Percentiles rank a stretch among this genome's conserved stretches.
Evolutionary conservation across 208 protist species (phyloP).

Genomic region (Perkinsela sp.): DNA sequence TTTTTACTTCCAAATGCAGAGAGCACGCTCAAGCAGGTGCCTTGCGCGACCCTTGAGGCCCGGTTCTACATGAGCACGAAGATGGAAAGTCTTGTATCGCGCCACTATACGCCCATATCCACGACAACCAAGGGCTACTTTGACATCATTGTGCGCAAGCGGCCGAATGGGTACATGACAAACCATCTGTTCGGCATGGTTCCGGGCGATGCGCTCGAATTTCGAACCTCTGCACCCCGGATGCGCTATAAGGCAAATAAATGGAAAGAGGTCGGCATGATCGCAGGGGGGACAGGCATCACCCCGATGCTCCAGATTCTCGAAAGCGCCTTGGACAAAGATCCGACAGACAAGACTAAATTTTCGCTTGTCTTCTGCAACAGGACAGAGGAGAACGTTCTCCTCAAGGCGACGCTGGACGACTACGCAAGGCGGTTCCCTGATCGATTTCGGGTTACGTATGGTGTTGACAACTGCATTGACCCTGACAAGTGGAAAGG

Average conservation of each 20-base stretch:
- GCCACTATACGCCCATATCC: constrained; percentile 64
- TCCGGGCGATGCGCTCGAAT: constrained; percentile 37
- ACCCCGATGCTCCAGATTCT: constrained; percentile 70
- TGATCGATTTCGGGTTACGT: constrained; percentile 47
- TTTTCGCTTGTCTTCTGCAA: constrained; percentile 57
- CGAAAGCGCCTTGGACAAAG: constrained; percentile 36
- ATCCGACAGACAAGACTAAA: constrained; percentile 39
- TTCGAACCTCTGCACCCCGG: constrained; percentile 43
- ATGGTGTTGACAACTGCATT: constrained; percentile 43
- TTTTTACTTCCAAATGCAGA: constrained; percentile 33
- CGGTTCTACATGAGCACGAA: constrained; percentile 42
- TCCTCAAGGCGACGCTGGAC: constrained; percentile 59
- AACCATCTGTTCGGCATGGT: constrained; percentile 48
- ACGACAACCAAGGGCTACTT: constrained; percentile 48
- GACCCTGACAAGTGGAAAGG: constrained; percentile 45
- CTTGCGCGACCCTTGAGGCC: constrained; percentile 43
- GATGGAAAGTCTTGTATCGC: constrained; percentile 42
- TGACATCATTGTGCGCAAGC: constrained; percentile 52
- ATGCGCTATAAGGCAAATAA: constrained; percentile 36
- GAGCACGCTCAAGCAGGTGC: constrained; percentile 26
- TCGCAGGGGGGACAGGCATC: constrained; percentile 62
- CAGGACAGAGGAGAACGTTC: constrained; percentile 62
- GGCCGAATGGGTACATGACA: constrained; percentile 35
- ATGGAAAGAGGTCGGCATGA: constrained; percentile 45
- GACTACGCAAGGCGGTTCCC: constrained; percentile 17